Base-by-base conservation (phyloP, 768 basidiomycete species). In the Auricularia sp. region DNA sequence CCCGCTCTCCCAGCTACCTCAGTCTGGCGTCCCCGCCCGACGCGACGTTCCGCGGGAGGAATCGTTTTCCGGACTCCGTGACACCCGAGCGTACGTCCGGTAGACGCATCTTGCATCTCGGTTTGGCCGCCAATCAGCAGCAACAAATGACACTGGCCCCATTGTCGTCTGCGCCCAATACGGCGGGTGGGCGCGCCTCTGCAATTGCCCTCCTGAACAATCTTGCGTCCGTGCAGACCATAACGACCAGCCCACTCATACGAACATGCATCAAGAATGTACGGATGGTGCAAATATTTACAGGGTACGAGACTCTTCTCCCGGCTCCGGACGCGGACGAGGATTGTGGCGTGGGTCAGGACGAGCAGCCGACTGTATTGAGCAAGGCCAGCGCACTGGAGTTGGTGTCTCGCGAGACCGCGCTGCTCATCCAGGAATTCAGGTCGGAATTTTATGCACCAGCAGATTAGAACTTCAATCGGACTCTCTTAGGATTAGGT, bases 251-350 rank as follows among this genome's bases (percentile, higher is more conserved):
- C 4, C 70, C 76, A 21, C 80, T 90, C 1, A 75, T 83, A n/a
- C 77, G 76, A 42, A 79, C 76, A 42, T 88, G 87, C 14, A 87
- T 86, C 69, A 77, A 77, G 39, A 77, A 87, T 35, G 82, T 90
- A 33, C 77, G 88, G 21, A 71, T 80, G 2, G 84, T 87, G 29
- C 88, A 89, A 73, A 76, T 75, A 12, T 79, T 77, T 62, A 80
- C 88, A 79, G 87, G 88, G 2, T 90, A 88, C 71, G 77, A 80
- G 16, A 71, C 76, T 3, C 72, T 88, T 35, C 74, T 89, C 7
- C 84, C 85, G 11, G 66, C 82, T 56, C 79, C 79, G 8, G 71
- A 70, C 29, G 71, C 36, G 47, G 21, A 23, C 34, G 47, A 64
- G 2, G 42, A 34, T 71, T 56, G 69, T 73, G 65, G 74, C 70